These are phyloP conservation scores for Zygosaccharomyces pseudobailii DNA, from an alignment of 1,139 yeast genomes.

Conservation along the genomic window DNA sequence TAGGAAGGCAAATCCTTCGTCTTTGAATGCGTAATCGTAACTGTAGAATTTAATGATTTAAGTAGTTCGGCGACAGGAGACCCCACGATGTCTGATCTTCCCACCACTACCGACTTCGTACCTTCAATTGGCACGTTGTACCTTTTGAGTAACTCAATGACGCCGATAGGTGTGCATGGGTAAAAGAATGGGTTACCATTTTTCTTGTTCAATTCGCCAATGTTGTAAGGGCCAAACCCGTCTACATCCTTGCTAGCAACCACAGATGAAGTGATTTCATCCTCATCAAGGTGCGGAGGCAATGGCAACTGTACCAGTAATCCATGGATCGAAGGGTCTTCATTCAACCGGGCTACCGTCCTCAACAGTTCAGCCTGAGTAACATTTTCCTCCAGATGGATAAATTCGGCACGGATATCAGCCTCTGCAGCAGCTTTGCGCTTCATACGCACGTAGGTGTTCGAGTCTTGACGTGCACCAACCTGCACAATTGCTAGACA, in stretches of 20 bases:
- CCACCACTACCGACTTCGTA: constrained; percentile 86
- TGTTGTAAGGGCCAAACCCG: constrained; percentile 87
- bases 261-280: constrained; percentile 72
- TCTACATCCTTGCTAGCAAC: constrained; percentile 84
- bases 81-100: constrained; percentile 96
- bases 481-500: constrained; percentile 82
- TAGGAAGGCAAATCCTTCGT: constrained; percentile 59
- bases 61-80: constrained; percentile 83
- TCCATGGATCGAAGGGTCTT: constrained; percentile 72
- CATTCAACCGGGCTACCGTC: constrained; percentile 59
- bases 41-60: constrained; percentile 77
- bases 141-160: constrained; percentile 67
- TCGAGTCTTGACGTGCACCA: constrained; percentile 84
- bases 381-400: constrained; percentile 53
- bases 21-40: constrained; percentile 64
- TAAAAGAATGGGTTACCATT: constrained; percentile 80
- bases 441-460: constrained; percentile 94
- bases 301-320: constrained; percentile 87
- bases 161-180: constrained; percentile 97
- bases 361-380: constrained; percentile 56
- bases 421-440: constrained; percentile 87
- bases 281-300: constrained; percentile 78
- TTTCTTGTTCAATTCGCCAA: constrained; percentile 87
- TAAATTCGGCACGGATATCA: constrained; percentile 63
- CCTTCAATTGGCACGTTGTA: constrained; percentile 65